A percentile compares a stretch with the other conserved stretches of the same genome.
These are phyloP conservation scores for Ustilaginoidea virens DNA, from an alignment of 2,329 filamentous ascomycete species.

Conservation along the genomic window DNA sequence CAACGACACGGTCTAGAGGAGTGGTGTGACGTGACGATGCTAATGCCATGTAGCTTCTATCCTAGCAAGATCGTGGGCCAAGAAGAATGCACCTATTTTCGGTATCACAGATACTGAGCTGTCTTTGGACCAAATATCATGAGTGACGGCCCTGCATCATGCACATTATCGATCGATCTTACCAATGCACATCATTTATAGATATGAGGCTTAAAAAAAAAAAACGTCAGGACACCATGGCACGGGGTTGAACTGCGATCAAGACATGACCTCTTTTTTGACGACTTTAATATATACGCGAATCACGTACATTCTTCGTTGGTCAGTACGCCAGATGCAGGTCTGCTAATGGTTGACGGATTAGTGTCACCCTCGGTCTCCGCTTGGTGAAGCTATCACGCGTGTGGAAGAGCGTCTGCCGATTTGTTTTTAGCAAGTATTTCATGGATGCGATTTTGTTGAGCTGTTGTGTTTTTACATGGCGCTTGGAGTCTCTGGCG, in stretches of 20 bases:
- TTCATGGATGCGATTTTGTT: constrained; percentile 18
- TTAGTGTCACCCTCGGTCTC: no score
- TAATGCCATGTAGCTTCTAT: constrained; percentile 54
- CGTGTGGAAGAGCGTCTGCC: constrained; percentile 6
- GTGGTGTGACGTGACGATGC: no score
- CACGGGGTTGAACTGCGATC: constrained; percentile 15
- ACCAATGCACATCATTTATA: constrained; percentile 6
- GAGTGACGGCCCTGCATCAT: constrained; percentile 8
- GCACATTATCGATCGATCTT: constrained; percentile 2
- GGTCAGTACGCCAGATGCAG: no score
- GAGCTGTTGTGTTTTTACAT: constrained; percentile 18
- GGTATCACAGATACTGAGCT: constrained; percentile 35
- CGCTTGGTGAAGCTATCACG: not conserved
- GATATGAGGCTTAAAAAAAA: constrained; percentile 12
- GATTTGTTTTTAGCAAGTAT: constrained; percentile 20
- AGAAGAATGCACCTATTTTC: constrained; percentile 51
- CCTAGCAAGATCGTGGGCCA: constrained; percentile 83
- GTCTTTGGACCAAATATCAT: constrained; percentile 31
- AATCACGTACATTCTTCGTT: no score
- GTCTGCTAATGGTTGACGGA: no score
- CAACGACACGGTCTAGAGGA: no score
- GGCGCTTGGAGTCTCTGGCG: constrained; percentile 26
- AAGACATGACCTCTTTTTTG: constrained; percentile 10
- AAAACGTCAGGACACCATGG: constrained; percentile 7
- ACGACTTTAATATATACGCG: constrained; percentile 18